These are phyloP conservation scores for Neltuma alba DNA, from an alignment of 306 rosid species.

Conservation along the genomic window DNA sequence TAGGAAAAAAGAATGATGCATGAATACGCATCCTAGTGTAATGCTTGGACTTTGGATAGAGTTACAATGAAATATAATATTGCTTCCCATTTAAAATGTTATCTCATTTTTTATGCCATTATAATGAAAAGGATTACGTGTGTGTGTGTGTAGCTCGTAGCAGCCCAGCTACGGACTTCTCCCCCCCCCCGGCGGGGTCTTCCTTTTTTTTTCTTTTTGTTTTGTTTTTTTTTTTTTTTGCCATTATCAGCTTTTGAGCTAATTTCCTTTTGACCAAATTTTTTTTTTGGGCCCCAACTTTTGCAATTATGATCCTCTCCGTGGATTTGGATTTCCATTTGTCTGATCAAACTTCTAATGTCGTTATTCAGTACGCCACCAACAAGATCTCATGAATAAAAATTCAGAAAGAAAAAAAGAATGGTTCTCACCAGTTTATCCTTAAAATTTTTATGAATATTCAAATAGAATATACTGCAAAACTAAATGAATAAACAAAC, in stretches of 20 bases:
- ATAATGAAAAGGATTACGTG: too few relatives aligned
- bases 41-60: background rate
- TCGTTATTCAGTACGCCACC: background rate
- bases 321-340: background rate
- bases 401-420: background rate
- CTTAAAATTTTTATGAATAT: slow-evolving; percentile 5
- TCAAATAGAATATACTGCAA: slow-evolving; percentile 4
- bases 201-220: too few relatives aligned
- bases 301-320: background rate
- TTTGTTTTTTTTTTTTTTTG: too few relatives aligned
- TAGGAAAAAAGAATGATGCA: background rate
- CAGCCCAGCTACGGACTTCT: too few relatives aligned
- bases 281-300: background rate
- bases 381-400: background rate
- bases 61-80: background rate
- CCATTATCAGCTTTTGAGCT: background rate
- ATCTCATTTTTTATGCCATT: too few relatives aligned
- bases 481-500: slow-evolving; percentile 19
- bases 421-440: background rate
- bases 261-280: background rate
- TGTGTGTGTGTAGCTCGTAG: too few relatives aligned
- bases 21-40: background rate
- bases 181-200: too few relatives aligned
- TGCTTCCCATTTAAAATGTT: background rate
- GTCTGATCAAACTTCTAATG: background rate